Evolutionary conservation across 148 eudicot species (phyloP).

Genomic region (Rhododendron ovatum): DNA sequence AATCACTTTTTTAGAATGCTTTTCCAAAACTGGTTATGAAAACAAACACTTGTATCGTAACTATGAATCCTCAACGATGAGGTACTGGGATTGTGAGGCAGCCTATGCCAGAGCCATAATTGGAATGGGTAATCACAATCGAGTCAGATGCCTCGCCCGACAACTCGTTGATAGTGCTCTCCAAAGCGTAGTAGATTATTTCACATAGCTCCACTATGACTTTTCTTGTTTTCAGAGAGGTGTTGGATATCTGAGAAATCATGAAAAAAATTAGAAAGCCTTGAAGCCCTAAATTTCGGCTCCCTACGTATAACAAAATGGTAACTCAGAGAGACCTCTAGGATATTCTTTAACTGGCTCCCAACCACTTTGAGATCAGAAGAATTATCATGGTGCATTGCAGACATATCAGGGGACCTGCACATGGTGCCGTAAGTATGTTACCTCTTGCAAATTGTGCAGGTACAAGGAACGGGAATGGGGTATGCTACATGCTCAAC

Average conservation of each 20-base stretch:
- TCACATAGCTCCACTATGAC: slow-evolving; percentile 51
- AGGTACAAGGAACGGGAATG: no score
- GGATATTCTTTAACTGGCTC: slow-evolving; percentile 64
- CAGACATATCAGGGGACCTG: slow-evolving; percentile 91
- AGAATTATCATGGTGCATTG: slow-evolving; percentile 86
- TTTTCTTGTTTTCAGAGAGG: slow-evolving; percentile 55
- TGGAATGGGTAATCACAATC: slow-evolving; percentile 48
- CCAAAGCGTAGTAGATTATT: slow-evolving; percentile 54
- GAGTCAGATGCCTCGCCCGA: slow-evolving; percentile 40
- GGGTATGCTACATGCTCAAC: no score
- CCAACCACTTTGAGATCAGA: slow-evolving; percentile 78
- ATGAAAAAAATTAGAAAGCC: slow-evolving; percentile 20
- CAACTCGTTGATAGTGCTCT: slow-evolving; percentile 47
- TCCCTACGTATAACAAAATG: neutral
- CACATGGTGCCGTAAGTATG: slow-evolving; percentile 4
- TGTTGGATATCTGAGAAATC: slow-evolving; percentile 41
- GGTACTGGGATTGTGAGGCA: slow-evolving; percentile 59
- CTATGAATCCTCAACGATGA: slow-evolving; percentile 14
- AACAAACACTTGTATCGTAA: neutral
- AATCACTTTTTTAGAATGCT: neutral
- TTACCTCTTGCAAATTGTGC: no score
- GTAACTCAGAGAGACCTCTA: slow-evolving; percentile 46
- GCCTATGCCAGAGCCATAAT: slow-evolving; percentile 75
- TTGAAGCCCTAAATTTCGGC: neutral
- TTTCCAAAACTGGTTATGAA: neutral